Evolutionary conservation across 306 rosid genomes (phyloP).

Genomic region (Cucurbita argyrosperma): DNA sequence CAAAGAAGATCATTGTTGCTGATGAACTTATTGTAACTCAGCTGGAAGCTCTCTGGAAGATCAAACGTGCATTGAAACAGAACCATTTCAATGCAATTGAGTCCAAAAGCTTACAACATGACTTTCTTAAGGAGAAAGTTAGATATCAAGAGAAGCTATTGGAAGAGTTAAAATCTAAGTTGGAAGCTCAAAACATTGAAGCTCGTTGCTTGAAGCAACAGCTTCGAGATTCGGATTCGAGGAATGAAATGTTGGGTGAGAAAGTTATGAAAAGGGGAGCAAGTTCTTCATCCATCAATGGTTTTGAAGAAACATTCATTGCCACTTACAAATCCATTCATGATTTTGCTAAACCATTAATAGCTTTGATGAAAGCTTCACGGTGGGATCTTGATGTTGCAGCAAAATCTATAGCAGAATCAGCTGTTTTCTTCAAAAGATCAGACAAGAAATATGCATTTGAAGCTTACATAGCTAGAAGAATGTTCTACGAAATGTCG

Average conservation of each 20-base stretch:
- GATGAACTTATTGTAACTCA: constrained; percentile 45
- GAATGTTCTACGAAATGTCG: constrained; percentile 43
- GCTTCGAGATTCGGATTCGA: constrained; percentile 30
- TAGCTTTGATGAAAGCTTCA: constrained; percentile 62
- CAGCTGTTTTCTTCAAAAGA: constrained; percentile 42
- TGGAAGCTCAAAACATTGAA: constrained; percentile 32
- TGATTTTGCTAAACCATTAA: constrained; percentile 72
- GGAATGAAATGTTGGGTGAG: constrained; percentile 23
- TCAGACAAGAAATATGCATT: constrained; percentile 69
- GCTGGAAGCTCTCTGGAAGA: constrained; percentile 56
- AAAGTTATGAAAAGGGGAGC: constrained; percentile 22
- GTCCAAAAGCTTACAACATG: constrained; percentile 11
- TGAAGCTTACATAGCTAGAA: constrained; percentile 57
- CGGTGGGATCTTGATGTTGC: constrained; percentile 79
- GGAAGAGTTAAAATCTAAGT: constrained; percentile 37
- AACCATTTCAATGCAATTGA: constrained; percentile 14
- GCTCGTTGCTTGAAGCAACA: constrained; percentile 17
- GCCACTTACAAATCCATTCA: constrained; percentile 55
- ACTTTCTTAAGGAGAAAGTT: constrained; percentile 24
- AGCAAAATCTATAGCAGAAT: constrained; percentile 31
- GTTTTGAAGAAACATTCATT: constrained; percentile 30
- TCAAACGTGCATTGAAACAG: constrained; percentile 38
- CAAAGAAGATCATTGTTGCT: constrained; percentile 52
- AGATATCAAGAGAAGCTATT: constrained; percentile 28
- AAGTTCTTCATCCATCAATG: constrained; percentile 18